Base-by-base conservation (phyloP, 2,329 filamentous ascomycete genomes). In the Colletotrichum camelliae region DNA sequence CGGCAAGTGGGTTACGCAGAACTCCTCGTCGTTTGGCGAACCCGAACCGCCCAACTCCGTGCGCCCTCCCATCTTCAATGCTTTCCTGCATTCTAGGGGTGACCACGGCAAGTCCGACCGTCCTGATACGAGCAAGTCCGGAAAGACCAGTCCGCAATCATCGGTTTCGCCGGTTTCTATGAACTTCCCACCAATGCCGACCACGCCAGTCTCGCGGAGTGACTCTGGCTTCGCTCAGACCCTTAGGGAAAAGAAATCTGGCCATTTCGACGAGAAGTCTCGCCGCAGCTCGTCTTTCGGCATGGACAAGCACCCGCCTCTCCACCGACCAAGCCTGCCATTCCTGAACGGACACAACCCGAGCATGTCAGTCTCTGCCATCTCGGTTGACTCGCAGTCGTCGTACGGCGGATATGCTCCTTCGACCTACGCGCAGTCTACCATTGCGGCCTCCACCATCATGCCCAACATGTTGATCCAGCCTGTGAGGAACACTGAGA, bases 201-300 rank as follows among this genome's bases (percentile, higher is more conserved):
- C 91, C 4, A 96, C 95, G 4, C 94, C 95, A 0, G 91, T 94
- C n/a, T 98, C 96, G 7, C 91, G 96, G 18, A 97, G 94, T 81
- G 97, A 99, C 82, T 98, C 96, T 6, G 96, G 95, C 2, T 97
- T 97, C 84, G 94, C 95, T 43, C 88, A 98, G 72, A 98, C 95
- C 6, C 88, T 99, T 73, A 93, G 96, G 37, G 97, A 98, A 85
- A 99, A 98, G 87, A 92, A 96, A 67, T 98, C 97, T 4, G 96
- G 95, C 2, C 95, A 98, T 83, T 98, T 98, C 79, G 94, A 97
- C 80, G 92, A 94, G 77, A 87, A 90, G 78, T 94, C 94, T n/a
- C 92, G 96, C 75, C 92, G 96, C 78, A 98, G 96, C 86, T 98
- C 96, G n/a, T 98, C 96, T 1, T 97, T 98, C 84, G 95, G 94